Conservation (phyloP, 352 stramenopile species). For the Pythium coloratum region DNA sequence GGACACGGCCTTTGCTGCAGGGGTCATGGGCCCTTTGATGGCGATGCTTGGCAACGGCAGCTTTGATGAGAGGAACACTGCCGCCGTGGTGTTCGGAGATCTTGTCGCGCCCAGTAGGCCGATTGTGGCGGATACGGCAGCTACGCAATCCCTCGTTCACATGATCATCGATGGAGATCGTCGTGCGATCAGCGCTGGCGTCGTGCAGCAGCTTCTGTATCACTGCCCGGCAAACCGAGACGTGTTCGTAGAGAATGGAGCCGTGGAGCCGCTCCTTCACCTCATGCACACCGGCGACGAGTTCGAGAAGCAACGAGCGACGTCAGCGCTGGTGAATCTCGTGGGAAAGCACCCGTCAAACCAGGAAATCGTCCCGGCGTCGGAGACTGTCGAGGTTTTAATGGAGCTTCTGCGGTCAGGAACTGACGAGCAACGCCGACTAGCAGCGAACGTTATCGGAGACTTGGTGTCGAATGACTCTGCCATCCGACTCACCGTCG, state of each 20-base stretch:
- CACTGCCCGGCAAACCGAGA: background rate
- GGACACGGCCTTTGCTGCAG: background rate
- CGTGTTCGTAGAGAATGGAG: background rate
- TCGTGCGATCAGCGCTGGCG: background rate
- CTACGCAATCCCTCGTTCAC: background rate
- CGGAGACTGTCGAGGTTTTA: background rate
- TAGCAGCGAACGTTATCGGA: background rate
- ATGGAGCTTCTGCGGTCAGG: background rate
- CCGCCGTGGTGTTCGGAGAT: background rate
- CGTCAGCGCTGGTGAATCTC: background rate
- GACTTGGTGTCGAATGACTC: background rate
- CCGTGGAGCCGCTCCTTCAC: background rate
- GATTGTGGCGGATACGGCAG: background rate
- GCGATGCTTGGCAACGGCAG: background rate
- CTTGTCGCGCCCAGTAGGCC: background rate
- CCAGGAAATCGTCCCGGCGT: background rate
- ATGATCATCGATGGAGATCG: background rate
- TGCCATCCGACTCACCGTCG: background rate
- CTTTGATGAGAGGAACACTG: background rate
- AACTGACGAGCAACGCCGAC: background rate
- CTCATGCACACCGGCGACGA: background rate
- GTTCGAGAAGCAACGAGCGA: background rate
- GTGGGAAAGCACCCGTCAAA: background rate
- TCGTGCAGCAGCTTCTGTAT: background rate
- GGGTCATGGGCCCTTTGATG: background rate